Evolutionary conservation across 2,329 filamentous ascomycete genomes (phyloP).

Genomic region (Fusarium irregulare): DNA sequence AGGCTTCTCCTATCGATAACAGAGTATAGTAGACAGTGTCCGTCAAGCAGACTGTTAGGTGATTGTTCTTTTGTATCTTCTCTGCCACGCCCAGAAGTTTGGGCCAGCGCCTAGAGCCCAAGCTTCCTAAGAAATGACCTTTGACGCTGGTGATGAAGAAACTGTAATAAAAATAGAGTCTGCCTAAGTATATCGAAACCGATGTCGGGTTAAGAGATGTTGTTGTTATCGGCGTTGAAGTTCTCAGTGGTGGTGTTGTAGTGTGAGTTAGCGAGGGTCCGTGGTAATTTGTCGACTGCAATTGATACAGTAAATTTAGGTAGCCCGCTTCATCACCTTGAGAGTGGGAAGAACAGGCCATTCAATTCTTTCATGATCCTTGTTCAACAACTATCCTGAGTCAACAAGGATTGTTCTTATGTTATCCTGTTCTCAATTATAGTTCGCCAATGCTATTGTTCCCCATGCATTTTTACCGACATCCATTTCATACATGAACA

Average conservation of each 20-base stretch:
- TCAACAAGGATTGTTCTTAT: neutral
- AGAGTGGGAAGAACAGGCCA: neutral
- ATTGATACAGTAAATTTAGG: neutral
- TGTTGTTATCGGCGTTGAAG: neutral
- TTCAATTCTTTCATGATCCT: neutral
- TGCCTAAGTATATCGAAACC: neutral
- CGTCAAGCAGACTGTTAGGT: neutral
- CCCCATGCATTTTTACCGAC: neutral
- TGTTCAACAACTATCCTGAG: neutral
- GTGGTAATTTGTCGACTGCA: neutral
- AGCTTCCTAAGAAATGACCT: neutral
- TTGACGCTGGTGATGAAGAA: neutral
- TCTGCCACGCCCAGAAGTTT: neutral
- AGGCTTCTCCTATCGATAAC: neutral
- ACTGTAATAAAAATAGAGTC: fast-evolving
- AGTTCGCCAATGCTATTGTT: neutral
- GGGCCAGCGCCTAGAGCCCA: neutral
- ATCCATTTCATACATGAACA: neutral
- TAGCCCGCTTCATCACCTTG: neutral
- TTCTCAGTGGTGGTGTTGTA: neutral
- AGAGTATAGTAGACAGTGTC: neutral
- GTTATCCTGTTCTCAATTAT: neutral
- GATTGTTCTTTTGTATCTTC: neutral
- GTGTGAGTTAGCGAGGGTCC: neutral
- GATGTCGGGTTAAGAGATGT: neutral